Conservation (phyloP, 495 filamentous ascomycete genomes). For the Durotheca rogersii region DNA sequence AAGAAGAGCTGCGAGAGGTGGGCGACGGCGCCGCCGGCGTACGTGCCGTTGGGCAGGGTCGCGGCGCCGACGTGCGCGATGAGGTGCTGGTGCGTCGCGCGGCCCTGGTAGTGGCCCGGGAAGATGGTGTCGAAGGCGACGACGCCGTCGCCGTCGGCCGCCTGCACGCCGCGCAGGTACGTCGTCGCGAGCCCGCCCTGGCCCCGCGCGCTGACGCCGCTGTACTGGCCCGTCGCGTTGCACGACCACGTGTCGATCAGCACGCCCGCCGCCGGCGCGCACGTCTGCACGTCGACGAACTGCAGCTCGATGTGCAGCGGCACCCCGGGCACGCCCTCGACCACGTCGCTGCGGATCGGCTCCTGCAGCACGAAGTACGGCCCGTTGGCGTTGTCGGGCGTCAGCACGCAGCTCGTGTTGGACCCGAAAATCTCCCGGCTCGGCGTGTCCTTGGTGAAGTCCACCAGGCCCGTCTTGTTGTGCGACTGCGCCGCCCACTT, state of each 20-base stretch:
- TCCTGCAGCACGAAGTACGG: slow-evolving; percentile 48
- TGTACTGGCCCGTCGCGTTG: slow-evolving; percentile 61
- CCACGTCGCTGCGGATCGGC: slow-evolving; percentile 52
- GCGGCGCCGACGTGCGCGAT: slow-evolving; percentile 48
- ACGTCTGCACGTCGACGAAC: slow-evolving; percentile 57
- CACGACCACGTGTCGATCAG: slow-evolving; percentile 59
- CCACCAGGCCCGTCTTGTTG: slow-evolving; percentile 34
- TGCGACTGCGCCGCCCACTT: slow-evolving; percentile 40
- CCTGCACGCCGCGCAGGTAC: slow-evolving; percentile 53
- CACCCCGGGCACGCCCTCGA: slow-evolving; percentile 50
- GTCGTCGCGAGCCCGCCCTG: slow-evolving; percentile 47
- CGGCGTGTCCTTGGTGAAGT: slow-evolving; percentile 47
- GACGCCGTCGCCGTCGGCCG: slow-evolving; percentile 56
- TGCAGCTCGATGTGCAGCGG: slow-evolving; percentile 56
- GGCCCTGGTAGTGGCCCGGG: slow-evolving; percentile 60
- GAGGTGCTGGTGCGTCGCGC: slow-evolving; percentile 61
- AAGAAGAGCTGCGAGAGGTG: slow-evolving; percentile 62
- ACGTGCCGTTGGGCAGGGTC: slow-evolving; percentile 46
- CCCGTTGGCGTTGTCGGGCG: slow-evolving; percentile 44
- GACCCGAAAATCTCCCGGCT: slow-evolving; percentile 51
- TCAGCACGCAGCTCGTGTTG: slow-evolving; percentile 41
- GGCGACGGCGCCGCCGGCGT: slow-evolving; percentile 47
- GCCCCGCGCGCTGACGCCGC: slow-evolving; percentile 39
- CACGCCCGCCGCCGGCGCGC: slow-evolving; percentile 51
- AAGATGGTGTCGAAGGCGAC: slow-evolving; percentile 58